phyloP scores from a whole-genome alignment of 495 filamentous ascomycete species.

The Hyaloscypha finlandica region DNA sequence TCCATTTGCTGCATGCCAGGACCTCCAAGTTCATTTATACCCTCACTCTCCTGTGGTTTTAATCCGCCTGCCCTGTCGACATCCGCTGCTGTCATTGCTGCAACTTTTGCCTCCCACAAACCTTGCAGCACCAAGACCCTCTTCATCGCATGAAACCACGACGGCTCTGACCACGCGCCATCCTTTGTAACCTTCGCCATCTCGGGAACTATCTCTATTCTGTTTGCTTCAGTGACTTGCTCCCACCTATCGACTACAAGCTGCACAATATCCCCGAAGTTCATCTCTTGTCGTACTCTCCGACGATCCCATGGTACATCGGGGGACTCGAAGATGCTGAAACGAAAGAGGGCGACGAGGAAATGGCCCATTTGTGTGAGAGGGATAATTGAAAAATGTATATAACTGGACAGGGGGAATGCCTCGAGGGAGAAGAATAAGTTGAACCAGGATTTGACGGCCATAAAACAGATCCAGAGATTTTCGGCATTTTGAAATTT shows the following conservation, averaged over 20 bases:
- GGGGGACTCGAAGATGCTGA: conserved; percentile 6
- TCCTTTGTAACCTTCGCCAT: not conserved
- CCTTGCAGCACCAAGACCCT: not conserved
- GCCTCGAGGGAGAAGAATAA: not conserved
- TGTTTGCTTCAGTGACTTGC: not conserved
- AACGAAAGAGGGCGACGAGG: not conserved
- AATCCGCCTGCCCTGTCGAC: not conserved
- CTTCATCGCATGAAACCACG: not conserved
- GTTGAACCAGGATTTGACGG: conserved; percentile 1
- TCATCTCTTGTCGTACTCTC: not conserved
- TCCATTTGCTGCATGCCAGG: conserved; percentile 1
- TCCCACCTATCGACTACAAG: not conserved
- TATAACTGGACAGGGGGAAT: not conserved
- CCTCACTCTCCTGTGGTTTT: no score
- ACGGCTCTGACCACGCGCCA: not conserved
- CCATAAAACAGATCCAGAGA: conserved; percentile 6
- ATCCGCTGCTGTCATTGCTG: not conserved
- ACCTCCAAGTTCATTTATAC: not conserved
- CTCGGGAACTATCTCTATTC: not conserved
- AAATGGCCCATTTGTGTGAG: conserved; percentile 1
- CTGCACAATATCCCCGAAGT: conserved; percentile 2
- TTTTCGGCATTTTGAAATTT: not conserved
- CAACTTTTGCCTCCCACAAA: conserved; percentile 3
- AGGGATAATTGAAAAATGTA: not conserved
- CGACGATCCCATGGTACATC: not conserved